Evolutionary conservation across 2,329 filamentous ascomycete genomes (phyloP).

Genomic region (Aspergillus hiratsukae): DNA sequence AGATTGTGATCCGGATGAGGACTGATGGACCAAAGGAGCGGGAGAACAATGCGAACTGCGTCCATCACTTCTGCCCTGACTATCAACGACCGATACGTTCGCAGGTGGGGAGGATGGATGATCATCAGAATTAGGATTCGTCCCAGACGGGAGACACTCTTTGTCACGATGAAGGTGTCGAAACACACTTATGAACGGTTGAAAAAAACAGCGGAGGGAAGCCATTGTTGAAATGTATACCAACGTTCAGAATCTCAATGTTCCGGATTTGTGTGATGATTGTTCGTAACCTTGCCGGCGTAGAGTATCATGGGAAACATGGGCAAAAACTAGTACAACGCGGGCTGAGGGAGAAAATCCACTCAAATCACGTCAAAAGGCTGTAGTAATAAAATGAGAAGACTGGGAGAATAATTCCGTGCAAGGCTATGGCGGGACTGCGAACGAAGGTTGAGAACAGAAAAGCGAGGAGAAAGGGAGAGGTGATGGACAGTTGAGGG

Average conservation of each 20-base stretch:
- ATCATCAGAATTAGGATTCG: background rate
- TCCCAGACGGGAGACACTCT: background rate
- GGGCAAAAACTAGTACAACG: no score
- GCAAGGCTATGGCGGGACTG: no score
- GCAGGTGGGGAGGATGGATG: background rate
- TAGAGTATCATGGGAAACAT: background rate
- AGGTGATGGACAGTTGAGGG: no score
- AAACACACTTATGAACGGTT: background rate
- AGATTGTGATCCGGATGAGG: background rate
- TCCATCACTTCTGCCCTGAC: no score
- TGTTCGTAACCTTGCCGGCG: background rate
- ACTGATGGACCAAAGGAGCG: no score
- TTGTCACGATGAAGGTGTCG: background rate
- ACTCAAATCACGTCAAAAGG: no score
- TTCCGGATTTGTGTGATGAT: background rate
- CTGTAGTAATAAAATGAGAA: no score
- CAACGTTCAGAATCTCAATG: background rate
- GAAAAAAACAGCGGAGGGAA: background rate
- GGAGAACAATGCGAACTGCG: no score
- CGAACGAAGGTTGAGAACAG: no score
- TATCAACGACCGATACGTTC: background rate
- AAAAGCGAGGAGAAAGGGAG: no score
- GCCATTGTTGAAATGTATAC: background rate
- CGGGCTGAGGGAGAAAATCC: no score
- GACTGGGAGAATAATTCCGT: no score